Conservation (phyloP, 371 early-diverging fungal genomes). For the Batrachochytrium dendrobatidis region DNA sequence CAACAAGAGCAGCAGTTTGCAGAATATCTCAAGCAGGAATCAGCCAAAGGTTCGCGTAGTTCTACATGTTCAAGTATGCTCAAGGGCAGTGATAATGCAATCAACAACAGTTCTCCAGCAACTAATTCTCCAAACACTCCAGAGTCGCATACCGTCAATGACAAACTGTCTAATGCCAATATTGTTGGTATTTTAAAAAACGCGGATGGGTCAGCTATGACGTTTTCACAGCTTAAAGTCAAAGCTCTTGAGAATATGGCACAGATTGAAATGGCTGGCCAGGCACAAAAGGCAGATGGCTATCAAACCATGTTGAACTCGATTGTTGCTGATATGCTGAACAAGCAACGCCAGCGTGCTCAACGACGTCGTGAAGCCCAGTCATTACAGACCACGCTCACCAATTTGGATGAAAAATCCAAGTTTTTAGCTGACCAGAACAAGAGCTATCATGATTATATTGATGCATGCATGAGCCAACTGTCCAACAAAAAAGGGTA, state of each 20-base stretch:
- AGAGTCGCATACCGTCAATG: too few relatives aligned
- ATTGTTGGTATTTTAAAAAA: too few relatives aligned
- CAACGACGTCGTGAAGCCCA: conserved; percentile 67
- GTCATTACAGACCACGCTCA: conserved; percentile 67
- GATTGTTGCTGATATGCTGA: conserved; percentile 86
- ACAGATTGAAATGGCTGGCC: conserved; percentile 59
- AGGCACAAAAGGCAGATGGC: conserved; percentile 47
- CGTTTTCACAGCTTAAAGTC: conserved; percentile 60
- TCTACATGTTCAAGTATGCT: too few relatives aligned
- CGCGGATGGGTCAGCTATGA: conserved; percentile 11
- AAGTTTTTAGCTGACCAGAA: conserved; percentile 77
- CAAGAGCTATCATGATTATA: conserved; percentile 80
- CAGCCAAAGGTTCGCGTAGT: conserved; percentile 7
- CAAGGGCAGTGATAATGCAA: too few relatives aligned
- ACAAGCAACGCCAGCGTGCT: conserved; percentile 78
- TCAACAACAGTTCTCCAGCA: too few relatives aligned
- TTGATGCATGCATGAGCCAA: conserved; percentile 78
- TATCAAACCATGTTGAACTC: conserved; percentile 88
- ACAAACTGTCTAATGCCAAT: too few relatives aligned
- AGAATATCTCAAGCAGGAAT: conserved; percentile 24
- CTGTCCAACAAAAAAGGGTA: conserved; percentile 71
- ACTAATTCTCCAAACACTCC: too few relatives aligned
- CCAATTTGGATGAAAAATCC: conserved; percentile 72
- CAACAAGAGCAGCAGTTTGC: conserved; percentile 67
- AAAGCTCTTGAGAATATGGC: conserved; percentile 65